Conservation (phyloP, 106 monocot genomes). For the Narthecium ossifragum region DNA sequence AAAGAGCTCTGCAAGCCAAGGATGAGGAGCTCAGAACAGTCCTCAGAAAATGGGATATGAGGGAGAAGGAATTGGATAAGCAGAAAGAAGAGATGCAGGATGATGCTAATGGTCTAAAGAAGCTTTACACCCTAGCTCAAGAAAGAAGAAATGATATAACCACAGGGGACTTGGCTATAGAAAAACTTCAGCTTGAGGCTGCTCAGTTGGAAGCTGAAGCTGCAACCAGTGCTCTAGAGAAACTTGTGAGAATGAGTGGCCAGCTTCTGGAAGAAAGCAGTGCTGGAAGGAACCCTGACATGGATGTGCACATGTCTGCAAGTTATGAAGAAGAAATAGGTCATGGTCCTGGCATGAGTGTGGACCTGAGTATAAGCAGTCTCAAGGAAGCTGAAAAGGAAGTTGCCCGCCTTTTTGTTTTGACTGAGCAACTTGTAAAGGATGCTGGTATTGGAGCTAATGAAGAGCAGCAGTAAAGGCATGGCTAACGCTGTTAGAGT, state of each 20-base stretch:
- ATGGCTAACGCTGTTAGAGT: too few relatives aligned
- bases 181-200: slow-evolving; percentile 23
- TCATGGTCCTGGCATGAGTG: neutral
- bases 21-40: slow-evolving; percentile 34
- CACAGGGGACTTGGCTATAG: slow-evolving; percentile 11
- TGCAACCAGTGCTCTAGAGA: slow-evolving; percentile 25
- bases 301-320: neutral
- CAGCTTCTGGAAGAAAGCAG: slow-evolving; percentile 14
- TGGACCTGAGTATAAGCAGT: slow-evolving; percentile 1
- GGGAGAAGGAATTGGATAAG: slow-evolving; percentile 22
- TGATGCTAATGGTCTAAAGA: slow-evolving; percentile 22
- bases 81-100: slow-evolving; percentile 12
- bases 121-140: slow-evolving; percentile 14
- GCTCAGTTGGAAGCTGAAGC: slow-evolving; percentile 31
- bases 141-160: slow-evolving; percentile 14
- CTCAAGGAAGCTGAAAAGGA: slow-evolving; percentile 22
- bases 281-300: neutral
- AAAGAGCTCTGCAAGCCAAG: slow-evolving; percentile 21
- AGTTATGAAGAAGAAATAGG: neutral
- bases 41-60: slow-evolving; percentile 3
- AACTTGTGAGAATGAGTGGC: slow-evolving; percentile 16
- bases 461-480: too few relatives aligned
- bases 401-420: slow-evolving; percentile 15
- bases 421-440: slow-evolving; percentile 23
- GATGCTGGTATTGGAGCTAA: too few relatives aligned